Evolutionary conservation across 495 filamentous ascomycete genomes (phyloP), one percentile per base, ranked within the genome.

Genomic region (Penicillium silybi): DNA sequence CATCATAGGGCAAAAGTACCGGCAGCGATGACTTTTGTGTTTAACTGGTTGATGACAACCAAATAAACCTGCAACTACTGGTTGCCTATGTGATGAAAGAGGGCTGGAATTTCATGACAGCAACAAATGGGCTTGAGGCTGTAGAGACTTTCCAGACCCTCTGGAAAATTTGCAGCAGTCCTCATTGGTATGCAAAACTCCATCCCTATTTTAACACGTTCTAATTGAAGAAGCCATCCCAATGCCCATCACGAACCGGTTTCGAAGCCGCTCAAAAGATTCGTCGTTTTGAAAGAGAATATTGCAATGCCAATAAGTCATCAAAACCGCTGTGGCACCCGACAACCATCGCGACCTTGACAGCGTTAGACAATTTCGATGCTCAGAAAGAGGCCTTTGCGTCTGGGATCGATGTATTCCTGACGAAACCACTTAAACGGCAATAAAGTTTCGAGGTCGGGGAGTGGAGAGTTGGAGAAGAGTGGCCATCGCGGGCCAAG

Each of bases 211-310:
- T n/a, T n/a, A n/a, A n/a, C n/a, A n/a, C n/a, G n/a, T 26, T 7
- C 25, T 26, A 26, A 26, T 26, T 4, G 7, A 26, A 26, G 7
- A 26, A 73, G 89, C 92, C 67, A 85, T 90, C 15, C 87, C 91
- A 64, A 93, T 93, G 89, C 89, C 88, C 0, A 78, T 90, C 9
- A 80, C 91, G 22, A 85, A 92, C n/a, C 61, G 89, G 89, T 6
- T 90, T 91, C 62, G 82, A 91, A 64, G 86, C 88, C 3, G 86
- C 87, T 0, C 82, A 82, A 40, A 69, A 84, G 39, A 82, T 93
- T 44, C 79, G 88, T 3, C 74, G 77, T 26, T 83, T 89, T 66
- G 68, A 79, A 0, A 78, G 83, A 22, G 78, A 84, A n/a, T 34
- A 56, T 19, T 50, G 49, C 2, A 42, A 20, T 8, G 27, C 8